Evolutionary conservation across 345 rosid genomes (phyloP), one percentile per base, ranked within the genome.

Genomic region (Ailanthus altissimus): DNA sequence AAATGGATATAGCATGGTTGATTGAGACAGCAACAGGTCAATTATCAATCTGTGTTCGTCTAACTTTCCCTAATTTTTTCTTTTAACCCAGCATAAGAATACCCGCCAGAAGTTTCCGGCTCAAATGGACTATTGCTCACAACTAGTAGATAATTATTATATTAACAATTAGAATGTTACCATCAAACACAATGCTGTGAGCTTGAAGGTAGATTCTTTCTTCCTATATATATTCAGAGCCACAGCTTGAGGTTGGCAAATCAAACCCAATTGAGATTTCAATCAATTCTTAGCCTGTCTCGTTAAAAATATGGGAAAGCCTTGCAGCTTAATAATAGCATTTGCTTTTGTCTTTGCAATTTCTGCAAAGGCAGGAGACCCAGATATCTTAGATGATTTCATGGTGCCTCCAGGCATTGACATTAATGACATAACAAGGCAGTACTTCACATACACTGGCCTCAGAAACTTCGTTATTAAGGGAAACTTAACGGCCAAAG

Each of bases 391-490:
- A 2, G 54, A 51, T 9, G 83, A 79, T 63, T 79, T 68, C 42
- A 12, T 49, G 66, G 68, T 73, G 21, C 78, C 78, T 11, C 50
- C 40, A 26, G 57, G 74, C 16, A 20, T 72, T n/a, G 63, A 51
- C 63, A 75, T 78, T 15, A 20, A 38, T 46, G 58, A 36, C 63
- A 65, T 69, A 36, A 75, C 82, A 0, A 50, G 65, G 1, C 58
- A 79, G 2, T 61, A 60, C 53, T 79, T 79, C 75, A 79, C 78
- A 2, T 79, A 60, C 75, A 79, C 72, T 0, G 82, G 82, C n/a
- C 65, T 75, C 20, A 75, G 75, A 53, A 28, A 75, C 50, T 49
- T 78, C 8, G 4, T 40, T 62, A 21, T 38, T 42, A 70, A 61
- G 6, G n/a, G 49, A 4, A 28, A 79, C 20, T 15, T 79, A 26